A percentile compares a stretch with the other conserved stretches of the same genome.
phyloP scores from a whole-genome alignment of 2,329 filamentous ascomycete species.

The Stylonectria norvegica region DNA sequence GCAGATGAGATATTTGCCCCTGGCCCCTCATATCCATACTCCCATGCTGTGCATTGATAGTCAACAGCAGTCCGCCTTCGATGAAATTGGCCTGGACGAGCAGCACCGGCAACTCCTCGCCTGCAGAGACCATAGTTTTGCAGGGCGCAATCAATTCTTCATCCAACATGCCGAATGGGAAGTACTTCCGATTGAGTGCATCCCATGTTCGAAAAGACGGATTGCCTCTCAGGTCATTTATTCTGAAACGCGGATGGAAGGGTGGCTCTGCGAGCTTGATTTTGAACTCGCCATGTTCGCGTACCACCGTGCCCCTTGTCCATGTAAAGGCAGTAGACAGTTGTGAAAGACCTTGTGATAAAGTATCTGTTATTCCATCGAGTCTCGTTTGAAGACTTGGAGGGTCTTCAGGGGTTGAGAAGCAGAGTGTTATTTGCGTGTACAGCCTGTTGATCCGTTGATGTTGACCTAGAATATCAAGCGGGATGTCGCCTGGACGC shows the following conservation, averaged over 20 bases:
- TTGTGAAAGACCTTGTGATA: constrained; percentile 36
- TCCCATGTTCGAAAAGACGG: constrained; percentile 36
- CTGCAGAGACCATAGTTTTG: constrained; percentile 35
- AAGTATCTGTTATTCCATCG: constrained; percentile 25
- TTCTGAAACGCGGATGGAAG: constrained; percentile 34
- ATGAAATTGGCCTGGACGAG: constrained; percentile 48
- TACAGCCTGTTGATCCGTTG: too few species aligned
- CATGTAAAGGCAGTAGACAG: constrained; percentile 43
- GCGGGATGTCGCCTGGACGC: too few species aligned
- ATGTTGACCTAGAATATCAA: too few species aligned
- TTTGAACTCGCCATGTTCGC: constrained; percentile 33
- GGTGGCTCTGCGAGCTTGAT: constrained; percentile 34
- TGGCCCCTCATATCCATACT: constrained; percentile 51
- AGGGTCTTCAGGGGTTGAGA: constrained; percentile 21
- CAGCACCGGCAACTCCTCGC: constrained; percentile 38
- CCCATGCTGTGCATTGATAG: constrained; percentile 46
- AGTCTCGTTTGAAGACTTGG: too few species aligned
- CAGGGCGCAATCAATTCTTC: constrained; percentile 41
- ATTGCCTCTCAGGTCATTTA: constrained; percentile 43
- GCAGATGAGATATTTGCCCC: constrained; percentile 42
- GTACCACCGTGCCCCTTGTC: constrained; percentile 43
- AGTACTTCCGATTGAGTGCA: constrained; percentile 34
- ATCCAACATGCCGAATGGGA: constrained; percentile 48
- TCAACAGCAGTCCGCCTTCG: constrained; percentile 47
- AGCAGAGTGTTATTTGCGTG: constrained; percentile 44